Base-by-base conservation (phyloP, 2,329 filamentous ascomycete genomes). In the Aotearoamyces nothofagi region DNA sequence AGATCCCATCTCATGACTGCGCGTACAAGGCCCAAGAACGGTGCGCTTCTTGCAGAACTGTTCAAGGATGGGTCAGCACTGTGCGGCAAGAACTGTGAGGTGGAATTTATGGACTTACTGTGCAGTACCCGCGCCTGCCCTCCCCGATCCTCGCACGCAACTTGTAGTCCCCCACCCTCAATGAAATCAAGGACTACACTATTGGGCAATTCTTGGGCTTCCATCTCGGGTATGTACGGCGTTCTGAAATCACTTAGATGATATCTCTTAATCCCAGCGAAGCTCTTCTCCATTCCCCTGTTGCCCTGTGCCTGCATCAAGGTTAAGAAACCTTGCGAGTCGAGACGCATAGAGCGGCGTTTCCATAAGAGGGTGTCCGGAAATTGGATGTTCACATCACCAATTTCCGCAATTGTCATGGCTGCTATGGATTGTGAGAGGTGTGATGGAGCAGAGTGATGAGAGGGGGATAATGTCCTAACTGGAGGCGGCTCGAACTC, bases 311-410 rank as follows among this genome's bases (percentile, higher is more conserved):
- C 67, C 6, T 75, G 66, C 23, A 76, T 80, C 36, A 98, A 66
- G 33, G 92, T 75, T 22, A 98, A 59, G 53, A 79, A 84, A 11
- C 87, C 90, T 35, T 78, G 66, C 6, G 74, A 71, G 51, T 96
- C 86, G 32, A 98, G 70, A 39, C 78, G 78, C 55, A 94, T 74
- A 45, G 78, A 84, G 35, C 90, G 74, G 31, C 87, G 78, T 59
- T 96, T 98, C 90, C 90, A 98, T 9, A 98, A 65, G 26, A 98
- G 63, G 31, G 83, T 92, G 49, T 96, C 87, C 0, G 90, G 90
- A 50, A 98, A 94, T 50, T 98, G 90, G 8, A 96, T 81, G 44
- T 98, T 96, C 38, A 98, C 77, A 45, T 94, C 82, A 27, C 86
- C 83, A 32, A 51, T 38, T 35, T 46, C 39, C 24, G 38, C 34